Evolutionary conservation across 768 basidiomycete genomes (phyloP), one percentile per base, ranked within the genome.

Genomic region (Pholiota conissans): DNA sequence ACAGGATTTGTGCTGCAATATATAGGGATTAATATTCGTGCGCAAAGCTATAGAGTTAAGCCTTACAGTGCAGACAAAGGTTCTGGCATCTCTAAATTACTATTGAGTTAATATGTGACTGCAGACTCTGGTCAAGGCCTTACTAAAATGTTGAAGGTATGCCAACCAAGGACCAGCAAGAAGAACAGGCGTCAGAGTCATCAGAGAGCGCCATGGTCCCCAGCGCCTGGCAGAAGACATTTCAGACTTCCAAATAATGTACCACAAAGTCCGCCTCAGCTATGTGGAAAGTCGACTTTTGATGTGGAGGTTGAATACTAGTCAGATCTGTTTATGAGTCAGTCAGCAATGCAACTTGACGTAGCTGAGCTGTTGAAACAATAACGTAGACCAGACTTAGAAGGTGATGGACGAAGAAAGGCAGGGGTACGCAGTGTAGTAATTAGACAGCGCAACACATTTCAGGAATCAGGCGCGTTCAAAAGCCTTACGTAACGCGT

Each of bases 151-250:
- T 10, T 82, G 77, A 61, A 74, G 69, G 35, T 81, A 69, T 3
- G 84, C 77, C 42, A 79, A 66, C 61, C 76, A 75, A 0, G 83
- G 81, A 3, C 78, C 74, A 9, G 71, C 71, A 46, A 89, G 62
- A 26, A 89, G 72, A 7, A 88, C 70, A 3, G 87, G 86, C 0
- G 79, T 68, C 13, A 90, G 70, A 0, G 69, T 75, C 32, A 88
- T 63, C 56, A 87, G 63, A 20, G 88, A 88, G 61, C 79, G 79
- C 59, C 82, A 65, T 28, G 84, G 82, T 18, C 87, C 86, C 87
- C 86, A 87, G 59, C 69, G 72, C 52, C 62, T 64, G 59, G 62
- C 59, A 53, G 68, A 58, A 20, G 65, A 52, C 72, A 72, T 73
- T 37, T 45, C 13, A 24, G 6, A 22, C 8, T 6, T 32, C 30